Evolutionary conservation across 2,329 filamentous ascomycete genomes (phyloP).

Genomic region (Stemphylium beticola): DNA sequence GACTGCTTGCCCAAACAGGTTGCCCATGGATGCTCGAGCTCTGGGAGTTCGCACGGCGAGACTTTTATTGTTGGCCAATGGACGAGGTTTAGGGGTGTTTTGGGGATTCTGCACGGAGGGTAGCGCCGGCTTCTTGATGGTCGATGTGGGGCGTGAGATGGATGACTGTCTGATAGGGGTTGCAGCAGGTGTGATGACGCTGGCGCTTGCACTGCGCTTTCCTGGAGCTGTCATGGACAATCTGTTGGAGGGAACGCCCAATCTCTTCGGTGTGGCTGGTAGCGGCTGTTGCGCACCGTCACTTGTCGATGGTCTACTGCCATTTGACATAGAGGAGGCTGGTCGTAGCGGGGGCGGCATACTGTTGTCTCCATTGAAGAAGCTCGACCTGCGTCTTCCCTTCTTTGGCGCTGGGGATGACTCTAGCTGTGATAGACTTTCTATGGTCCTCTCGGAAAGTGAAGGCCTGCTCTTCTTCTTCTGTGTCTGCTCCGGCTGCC

Average conservation of each 20-base stretch:
- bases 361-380: conserved; percentile 71
- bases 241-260: conserved; percentile 20
- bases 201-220: conserved; percentile 46
- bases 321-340: conserved; percentile 63
- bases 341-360: conserved; percentile 69
- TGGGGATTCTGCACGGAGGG: conserved; percentile 34
- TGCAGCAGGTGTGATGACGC: conserved; percentile 22
- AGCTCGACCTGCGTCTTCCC: conserved; percentile 70
- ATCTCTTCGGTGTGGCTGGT: conserved; percentile 40
- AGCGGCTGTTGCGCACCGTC: conserved; percentile 45
- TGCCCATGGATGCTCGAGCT: conserved; percentile 39
- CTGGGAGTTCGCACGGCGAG: conserved; percentile 44
- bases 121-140: conserved; percentile 39
- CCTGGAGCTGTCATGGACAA: conserved; percentile 46
- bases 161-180: conserved; percentile 43
- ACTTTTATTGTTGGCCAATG: conserved; percentile 46
- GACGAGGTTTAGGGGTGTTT: conserved; percentile 37
- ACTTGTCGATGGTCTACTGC: conserved; percentile 59
- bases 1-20: conserved; percentile 44
- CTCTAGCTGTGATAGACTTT: conserved; percentile 79
- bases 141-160: conserved; percentile 42
- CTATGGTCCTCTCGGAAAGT: conserved; percentile 82
- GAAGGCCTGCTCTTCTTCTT: conserved; percentile 59
- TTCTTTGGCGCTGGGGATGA: conserved; percentile 69
- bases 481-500: conserved; percentile 16